These are phyloP conservation scores for Candida albicans DNA, from an alignment of 1,139 yeast genomes.

Conservation along the genomic window DNA sequence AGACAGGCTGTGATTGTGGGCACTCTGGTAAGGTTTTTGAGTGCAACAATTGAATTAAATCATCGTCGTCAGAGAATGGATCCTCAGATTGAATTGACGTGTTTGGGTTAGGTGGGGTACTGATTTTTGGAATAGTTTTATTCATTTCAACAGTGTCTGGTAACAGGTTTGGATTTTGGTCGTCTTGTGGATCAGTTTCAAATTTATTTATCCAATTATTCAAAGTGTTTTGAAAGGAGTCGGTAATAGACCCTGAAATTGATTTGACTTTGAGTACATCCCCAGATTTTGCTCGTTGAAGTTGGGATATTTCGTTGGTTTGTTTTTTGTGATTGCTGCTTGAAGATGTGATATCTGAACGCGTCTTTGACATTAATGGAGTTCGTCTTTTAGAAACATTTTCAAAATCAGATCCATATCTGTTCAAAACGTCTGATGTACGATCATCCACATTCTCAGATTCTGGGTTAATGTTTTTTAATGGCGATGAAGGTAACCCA, in stretches of 20 bases:
- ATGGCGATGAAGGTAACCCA: slow-evolving; percentile 33
- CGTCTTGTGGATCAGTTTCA: slow-evolving; percentile 16
- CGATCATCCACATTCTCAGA: slow-evolving; percentile 21
- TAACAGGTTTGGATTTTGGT: slow-evolving; percentile 1
- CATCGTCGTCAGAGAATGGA: slow-evolving; percentile 40
- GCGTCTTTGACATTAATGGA: slow-evolving; percentile 25
- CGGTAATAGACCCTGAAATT: slow-evolving; percentile 2
- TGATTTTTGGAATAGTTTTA: no score
- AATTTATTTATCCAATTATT: slow-evolving; percentile 38
- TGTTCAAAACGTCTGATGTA: slow-evolving; percentile 37
- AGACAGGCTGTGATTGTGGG: slow-evolving; percentile 1
- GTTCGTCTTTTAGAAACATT: slow-evolving; percentile 22
- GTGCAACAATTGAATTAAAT: slow-evolving; percentile 20
- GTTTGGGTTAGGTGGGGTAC: background rate
- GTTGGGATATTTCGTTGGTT: slow-evolving; percentile 19
- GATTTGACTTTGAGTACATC: slow-evolving; percentile 20
- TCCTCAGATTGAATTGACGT: slow-evolving; percentile 20
- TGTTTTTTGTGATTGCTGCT: slow-evolving; percentile 3
- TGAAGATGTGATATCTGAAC: slow-evolving; percentile 25
- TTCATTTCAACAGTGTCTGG: background rate
- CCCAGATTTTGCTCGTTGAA: slow-evolving; percentile 30
- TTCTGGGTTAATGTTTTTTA: slow-evolving; percentile 21
- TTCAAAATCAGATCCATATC: slow-evolving; percentile 36
- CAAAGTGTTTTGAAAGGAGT: slow-evolving; percentile 16
- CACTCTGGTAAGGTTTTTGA: no score